Conservation (phyloP, 176 grass and related monocot species). For the Juncus effusus region DNA sequence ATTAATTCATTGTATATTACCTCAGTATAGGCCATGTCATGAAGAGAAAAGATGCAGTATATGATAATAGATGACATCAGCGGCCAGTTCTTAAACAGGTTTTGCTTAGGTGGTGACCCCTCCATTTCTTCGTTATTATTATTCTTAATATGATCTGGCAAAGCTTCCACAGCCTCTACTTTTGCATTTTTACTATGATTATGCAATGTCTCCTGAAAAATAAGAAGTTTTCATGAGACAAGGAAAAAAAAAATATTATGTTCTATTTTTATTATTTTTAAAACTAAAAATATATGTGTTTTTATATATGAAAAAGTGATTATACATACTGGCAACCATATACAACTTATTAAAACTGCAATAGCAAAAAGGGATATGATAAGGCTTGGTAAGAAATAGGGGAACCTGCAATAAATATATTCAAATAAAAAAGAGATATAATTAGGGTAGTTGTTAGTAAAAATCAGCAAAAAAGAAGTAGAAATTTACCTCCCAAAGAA, state of each 20-base stretch:
- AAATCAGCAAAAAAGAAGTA: not conserved
- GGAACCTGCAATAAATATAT: conserved; percentile 49
- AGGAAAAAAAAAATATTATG: not conserved
- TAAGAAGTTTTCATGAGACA: not conserved
- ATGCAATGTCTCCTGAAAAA: conserved; percentile 75
- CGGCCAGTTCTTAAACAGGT: conserved; percentile 63
- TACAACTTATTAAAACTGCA: conserved; percentile 46
- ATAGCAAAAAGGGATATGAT: conserved; percentile 56
- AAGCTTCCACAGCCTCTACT: conserved; percentile 12
- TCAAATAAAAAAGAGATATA: conserved; percentile 4
- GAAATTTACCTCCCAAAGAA: conserved; percentile 44
- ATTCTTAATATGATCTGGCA: conserved; percentile 23
- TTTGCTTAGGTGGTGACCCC: conserved; percentile 28
- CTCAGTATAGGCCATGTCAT: conserved; percentile 77
- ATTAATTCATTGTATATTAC: conserved; percentile 24
- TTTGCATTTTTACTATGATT: conserved; percentile 33
- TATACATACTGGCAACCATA: conserved; percentile 68
- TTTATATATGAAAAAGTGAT: not conserved
- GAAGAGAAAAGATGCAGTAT: conserved; percentile 65
- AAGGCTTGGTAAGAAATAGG: conserved; percentile 75
- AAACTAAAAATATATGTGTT: not conserved
- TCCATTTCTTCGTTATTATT: conserved; percentile 9
- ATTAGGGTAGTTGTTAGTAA: not conserved
- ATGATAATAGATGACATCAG: conserved; percentile 66
- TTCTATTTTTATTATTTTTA: no score